Conservation (phyloP, 129 eudicot species). For the Flaveria robusta region DNA sequence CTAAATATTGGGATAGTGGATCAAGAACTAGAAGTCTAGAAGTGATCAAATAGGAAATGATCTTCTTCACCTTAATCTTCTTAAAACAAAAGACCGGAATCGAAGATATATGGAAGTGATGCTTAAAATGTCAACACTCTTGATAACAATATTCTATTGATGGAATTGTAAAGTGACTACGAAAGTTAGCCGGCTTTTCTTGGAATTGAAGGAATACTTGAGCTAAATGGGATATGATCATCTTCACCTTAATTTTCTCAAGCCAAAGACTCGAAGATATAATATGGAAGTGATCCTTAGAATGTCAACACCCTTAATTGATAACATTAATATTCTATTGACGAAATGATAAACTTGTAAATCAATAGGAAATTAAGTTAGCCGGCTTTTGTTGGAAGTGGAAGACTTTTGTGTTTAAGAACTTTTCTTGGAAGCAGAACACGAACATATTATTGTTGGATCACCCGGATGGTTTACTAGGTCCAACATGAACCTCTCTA, state of each 20-base stretch:
- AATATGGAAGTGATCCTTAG: not conserved
- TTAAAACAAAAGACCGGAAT: too few species aligned
- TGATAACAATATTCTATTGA: not conserved
- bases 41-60: constrained; percentile 2
- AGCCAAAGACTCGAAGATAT: too few species aligned
- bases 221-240: not conserved
- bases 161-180: not conserved
- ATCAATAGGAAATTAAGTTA: constrained; percentile 2
- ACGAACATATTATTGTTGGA: not conserved
- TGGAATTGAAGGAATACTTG: constrained; percentile 4
- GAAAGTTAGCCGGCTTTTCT: not conserved
- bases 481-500: constrained; percentile 20
- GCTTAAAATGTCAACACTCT: not conserved
- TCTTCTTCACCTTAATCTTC: not conserved
- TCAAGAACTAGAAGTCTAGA: not conserved
- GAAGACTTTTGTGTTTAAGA: not conserved
- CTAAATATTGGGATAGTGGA: constrained; percentile 6
- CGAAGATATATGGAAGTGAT: too few species aligned
- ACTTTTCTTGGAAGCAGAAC: not conserved
- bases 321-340: constrained; percentile 13
- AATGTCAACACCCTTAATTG: not conserved
- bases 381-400: not conserved
- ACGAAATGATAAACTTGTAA: not conserved
- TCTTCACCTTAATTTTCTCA: not conserved
- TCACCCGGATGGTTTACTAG: constrained; percentile 14